Conservation (phyloP, 2,329 filamentous ascomycete species). For the Colletotrichum chlorophyti region DNA sequence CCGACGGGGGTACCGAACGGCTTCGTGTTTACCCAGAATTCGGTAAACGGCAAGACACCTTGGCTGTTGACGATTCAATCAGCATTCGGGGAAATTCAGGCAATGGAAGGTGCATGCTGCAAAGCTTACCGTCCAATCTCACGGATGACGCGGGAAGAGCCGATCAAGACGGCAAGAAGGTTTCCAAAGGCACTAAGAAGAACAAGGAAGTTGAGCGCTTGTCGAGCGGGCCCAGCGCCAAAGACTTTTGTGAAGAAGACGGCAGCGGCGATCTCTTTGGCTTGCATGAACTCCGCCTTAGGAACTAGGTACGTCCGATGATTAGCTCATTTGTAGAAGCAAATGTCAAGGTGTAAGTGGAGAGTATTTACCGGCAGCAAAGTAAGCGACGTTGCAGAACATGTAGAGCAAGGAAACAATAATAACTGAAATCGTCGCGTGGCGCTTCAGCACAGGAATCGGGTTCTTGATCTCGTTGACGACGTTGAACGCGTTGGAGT, state of each 20-base stretch:
- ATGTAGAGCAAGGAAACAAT: slow-evolving; percentile 62
- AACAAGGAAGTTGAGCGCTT: slow-evolving; percentile 63
- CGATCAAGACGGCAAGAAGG: slow-evolving; percentile 60
- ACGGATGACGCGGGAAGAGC: slow-evolving; percentile 61
- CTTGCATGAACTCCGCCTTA: slow-evolving; percentile 56
- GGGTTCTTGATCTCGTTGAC: slow-evolving; percentile 69
- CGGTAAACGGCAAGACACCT: slow-evolving; percentile 65
- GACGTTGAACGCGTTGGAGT: slow-evolving; percentile 66
- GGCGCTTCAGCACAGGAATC: slow-evolving; percentile 58
- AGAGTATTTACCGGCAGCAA: slow-evolving; percentile 42
- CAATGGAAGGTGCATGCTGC: neutral
- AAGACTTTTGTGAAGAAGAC: slow-evolving; percentile 67
- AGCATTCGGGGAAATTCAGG: neutral
- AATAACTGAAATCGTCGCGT: slow-evolving; percentile 55
- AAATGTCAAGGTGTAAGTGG: neutral
- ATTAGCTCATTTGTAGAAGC: neutral
- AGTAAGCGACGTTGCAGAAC: slow-evolving; percentile 67
- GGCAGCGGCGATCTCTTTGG: slow-evolving; percentile 60
- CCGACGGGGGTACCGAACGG: slow-evolving; percentile 70
- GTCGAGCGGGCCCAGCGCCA: slow-evolving; percentile 54
- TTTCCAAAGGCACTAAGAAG: slow-evolving; percentile 66
- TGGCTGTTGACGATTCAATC: slow-evolving; percentile 42
- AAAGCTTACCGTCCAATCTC: slow-evolving; percentile 63
- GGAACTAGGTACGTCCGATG: slow-evolving; percentile 42
- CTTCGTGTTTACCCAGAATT: slow-evolving; percentile 67